Evolutionary conservation across 129 eudicot genomes (phyloP).

Genomic region (Glebionis coronaria): DNA sequence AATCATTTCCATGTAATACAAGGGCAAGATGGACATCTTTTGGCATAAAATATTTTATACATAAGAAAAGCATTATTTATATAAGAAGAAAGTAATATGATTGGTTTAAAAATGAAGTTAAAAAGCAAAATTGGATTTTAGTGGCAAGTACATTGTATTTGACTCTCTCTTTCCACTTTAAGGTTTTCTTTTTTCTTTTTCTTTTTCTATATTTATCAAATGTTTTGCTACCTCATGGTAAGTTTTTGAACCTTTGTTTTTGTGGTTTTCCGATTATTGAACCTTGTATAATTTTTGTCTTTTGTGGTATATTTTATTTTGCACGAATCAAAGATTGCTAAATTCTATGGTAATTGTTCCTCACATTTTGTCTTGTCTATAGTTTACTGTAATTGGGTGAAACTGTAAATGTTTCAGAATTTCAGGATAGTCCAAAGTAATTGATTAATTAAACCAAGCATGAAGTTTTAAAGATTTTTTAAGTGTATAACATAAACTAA

Average conservation of each 20-base stretch:
- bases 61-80: slow-evolving; percentile 5
- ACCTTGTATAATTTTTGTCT: slow-evolving; percentile 23
- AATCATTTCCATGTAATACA: neutral
- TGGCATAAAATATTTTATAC: slow-evolving; percentile 11
- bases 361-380: too few species aligned
- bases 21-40: slow-evolving; percentile 4
- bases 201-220: neutral
- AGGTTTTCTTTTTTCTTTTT: slow-evolving; percentile 23
- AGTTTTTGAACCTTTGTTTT: neutral
- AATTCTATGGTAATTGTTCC: neutral
- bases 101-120: slow-evolving; percentile 35
- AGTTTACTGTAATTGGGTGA: neutral
- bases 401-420: too few species aligned
- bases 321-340: neutral
- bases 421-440: too few species aligned
- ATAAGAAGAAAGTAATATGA: slow-evolving; percentile 23
- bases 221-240: slow-evolving; percentile 1
- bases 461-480: too few species aligned
- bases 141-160: slow-evolving; percentile 35
- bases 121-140: slow-evolving; percentile 31
- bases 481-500: too few species aligned
- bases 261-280: slow-evolving; percentile 25
- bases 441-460: too few species aligned
- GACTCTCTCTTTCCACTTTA: slow-evolving; percentile 26
- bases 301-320: slow-evolving; percentile 11